Evolutionary conservation across 345 rosid species (phyloP).

Genomic region (Sisymbrium irio): DNA sequence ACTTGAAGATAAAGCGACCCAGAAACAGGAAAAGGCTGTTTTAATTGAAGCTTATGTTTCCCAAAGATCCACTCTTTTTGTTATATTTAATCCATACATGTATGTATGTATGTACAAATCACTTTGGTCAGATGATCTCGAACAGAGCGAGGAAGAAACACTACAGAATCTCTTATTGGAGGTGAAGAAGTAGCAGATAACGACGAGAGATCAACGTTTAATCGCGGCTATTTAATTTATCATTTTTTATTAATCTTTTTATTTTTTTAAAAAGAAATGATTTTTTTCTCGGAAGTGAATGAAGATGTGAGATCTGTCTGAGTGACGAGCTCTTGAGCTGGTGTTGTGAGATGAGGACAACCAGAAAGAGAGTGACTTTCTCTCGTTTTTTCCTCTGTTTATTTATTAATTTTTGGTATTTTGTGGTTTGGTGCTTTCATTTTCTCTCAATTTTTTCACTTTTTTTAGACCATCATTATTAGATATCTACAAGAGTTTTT

Average conservation of each 20-base stretch:
- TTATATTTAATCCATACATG: slow-evolving; percentile 5
- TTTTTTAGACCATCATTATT: no score
- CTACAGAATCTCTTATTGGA: slow-evolving; percentile 38
- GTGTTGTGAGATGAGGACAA: slow-evolving; percentile 28
- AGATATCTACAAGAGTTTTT: no score
- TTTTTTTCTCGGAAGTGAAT: background rate
- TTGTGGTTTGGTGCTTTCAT: slow-evolving; percentile 28
- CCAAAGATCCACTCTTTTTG: slow-evolving; percentile 21
- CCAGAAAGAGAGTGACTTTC: slow-evolving; percentile 22
- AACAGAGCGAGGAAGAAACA: slow-evolving; percentile 38
- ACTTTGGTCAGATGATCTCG: slow-evolving; percentile 32
- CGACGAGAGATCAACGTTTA: slow-evolving; percentile 44
- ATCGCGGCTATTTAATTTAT: slow-evolving; percentile 6
- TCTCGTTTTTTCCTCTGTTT: background rate
- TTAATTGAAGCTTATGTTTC: slow-evolving; percentile 16
- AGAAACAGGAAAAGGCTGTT: slow-evolving; percentile 38
- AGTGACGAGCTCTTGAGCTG: slow-evolving; percentile 29
- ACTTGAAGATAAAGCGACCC: slow-evolving; percentile 55
- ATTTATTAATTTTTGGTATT: slow-evolving; percentile 30
- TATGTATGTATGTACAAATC: background rate
- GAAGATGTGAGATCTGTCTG: slow-evolving; percentile 38
- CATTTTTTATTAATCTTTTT: background rate
- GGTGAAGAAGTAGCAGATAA: slow-evolving; percentile 38
- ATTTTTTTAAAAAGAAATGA: background rate
- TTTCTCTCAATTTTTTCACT: slow-evolving; percentile 25